Evolutionary conservation across 345 rosid species (phyloP).

Genomic region (Citrus inodora): DNA sequence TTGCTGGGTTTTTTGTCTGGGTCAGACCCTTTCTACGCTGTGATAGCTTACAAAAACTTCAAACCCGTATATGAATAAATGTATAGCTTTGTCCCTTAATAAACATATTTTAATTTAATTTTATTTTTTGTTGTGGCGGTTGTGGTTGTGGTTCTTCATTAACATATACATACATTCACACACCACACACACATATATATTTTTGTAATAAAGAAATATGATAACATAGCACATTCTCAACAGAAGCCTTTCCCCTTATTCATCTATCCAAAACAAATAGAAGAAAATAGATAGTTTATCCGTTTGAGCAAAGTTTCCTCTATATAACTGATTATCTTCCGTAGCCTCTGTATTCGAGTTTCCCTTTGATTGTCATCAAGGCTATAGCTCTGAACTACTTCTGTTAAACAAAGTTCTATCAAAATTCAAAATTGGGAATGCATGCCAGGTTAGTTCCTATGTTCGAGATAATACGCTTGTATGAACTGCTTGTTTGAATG

Average conservation of each 20-base stretch:
- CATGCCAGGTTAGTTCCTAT: neutral
- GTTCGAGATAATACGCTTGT: neutral
- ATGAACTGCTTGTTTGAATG: neutral
- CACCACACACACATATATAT: no score
- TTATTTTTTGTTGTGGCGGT: no score
- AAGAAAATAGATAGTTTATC: no score
- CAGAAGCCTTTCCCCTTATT: no score
- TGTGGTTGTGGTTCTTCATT: no score
- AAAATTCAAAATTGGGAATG: neutral
- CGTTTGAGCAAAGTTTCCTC: neutral
- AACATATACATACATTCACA: no score
- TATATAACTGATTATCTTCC: neutral
- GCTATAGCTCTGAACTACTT: no score
- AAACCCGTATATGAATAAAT: slow-evolving; percentile 55
- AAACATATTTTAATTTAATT: no score
- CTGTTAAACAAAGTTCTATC: neutral
- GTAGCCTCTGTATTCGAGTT: neutral
- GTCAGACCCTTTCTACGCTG: slow-evolving; percentile 83
- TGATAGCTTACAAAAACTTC: slow-evolving; percentile 81
- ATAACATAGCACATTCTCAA: no score
- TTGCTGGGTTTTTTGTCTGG: slow-evolving; percentile 52
- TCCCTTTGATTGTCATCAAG: neutral
- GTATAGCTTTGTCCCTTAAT: neutral
- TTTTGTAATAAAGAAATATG: no score
- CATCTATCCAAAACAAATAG: no score